Evolutionary conservation across 2,329 filamentous ascomycete genomes (phyloP).

Genomic region (Chrysosporium queenslandicum): DNA sequence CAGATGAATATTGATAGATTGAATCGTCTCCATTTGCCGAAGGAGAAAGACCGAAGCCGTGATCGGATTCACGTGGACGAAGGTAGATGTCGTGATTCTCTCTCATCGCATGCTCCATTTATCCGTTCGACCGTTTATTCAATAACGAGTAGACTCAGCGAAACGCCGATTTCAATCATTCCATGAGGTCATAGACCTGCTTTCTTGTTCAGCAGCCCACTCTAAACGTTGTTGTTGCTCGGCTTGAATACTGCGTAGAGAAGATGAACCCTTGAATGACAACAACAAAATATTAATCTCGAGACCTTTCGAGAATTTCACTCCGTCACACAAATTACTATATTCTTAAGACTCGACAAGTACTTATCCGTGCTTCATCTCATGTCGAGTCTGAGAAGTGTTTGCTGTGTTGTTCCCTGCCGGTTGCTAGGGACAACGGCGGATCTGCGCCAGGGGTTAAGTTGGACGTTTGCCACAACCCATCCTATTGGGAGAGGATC

Average conservation of each 20-base stretch:
- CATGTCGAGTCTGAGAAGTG: neutral
- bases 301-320: neutral
- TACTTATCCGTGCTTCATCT: neutral
- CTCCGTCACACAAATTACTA: too few species aligned
- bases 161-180: neutral
- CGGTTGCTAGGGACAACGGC: constrained; percentile 14
- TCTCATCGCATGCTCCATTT: constrained; percentile 1
- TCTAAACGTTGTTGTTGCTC: neutral
- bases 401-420: constrained; percentile 5
- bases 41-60: neutral
- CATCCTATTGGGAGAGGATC: neutral
- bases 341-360: too few species aligned
- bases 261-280: neutral
- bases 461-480: too few species aligned
- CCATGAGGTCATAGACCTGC: constrained; percentile 10
- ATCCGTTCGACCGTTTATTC: neutral
- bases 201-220: neutral
- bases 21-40: neutral
- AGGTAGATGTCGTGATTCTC: neutral
- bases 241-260: neutral
- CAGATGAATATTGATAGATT: too few species aligned
- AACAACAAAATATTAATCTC: too few species aligned
- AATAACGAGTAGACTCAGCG: neutral
- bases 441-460: neutral
- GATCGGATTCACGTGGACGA: neutral